A percentile compares a stretch with the other conserved stretches of the same genome.
These are phyloP conservation scores for Nicotiana tabacum DNA, from an alignment of 257 asterid species.

Conservation along the genomic window DNA sequence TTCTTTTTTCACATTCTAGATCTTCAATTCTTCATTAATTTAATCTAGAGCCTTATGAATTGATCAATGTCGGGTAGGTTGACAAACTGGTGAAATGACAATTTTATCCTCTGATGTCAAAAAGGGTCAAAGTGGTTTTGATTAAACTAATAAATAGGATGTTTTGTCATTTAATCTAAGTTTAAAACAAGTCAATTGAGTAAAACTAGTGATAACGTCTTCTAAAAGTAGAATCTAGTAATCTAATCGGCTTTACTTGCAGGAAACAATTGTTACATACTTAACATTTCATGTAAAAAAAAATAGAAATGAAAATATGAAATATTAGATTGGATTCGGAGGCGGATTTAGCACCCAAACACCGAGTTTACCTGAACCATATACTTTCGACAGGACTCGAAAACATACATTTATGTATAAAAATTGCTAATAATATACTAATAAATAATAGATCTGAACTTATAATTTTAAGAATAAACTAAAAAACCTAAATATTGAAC, in stretches of 20 bases:
- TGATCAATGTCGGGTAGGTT: constrained; percentile 13
- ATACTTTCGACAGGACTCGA: too few species aligned
- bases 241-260: neutral
- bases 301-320: too few species aligned
- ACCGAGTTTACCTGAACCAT: too few species aligned
- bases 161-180: neutral
- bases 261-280: too few species aligned
- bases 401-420: too few species aligned
- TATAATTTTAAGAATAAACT: too few species aligned
- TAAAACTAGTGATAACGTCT: neutral
- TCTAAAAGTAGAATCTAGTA: neutral
- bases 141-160: neutral
- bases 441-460: too few species aligned
- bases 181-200: constrained; percentile 5
- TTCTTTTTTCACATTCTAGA: constrained; percentile 7
- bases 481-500: too few species aligned
- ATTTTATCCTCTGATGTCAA: constrained; percentile 18
- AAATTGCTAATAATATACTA: too few species aligned
- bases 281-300: too few species aligned
- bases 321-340: too few species aligned
- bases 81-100: constrained; percentile 13
- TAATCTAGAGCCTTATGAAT: neutral
- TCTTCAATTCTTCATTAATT: neutral
- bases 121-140: constrained; percentile 6
- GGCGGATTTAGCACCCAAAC: too few species aligned